These are phyloP conservation scores for Vanilla planifolia DNA, from an alignment of 106 monocot species.

Conservation along the genomic window DNA sequence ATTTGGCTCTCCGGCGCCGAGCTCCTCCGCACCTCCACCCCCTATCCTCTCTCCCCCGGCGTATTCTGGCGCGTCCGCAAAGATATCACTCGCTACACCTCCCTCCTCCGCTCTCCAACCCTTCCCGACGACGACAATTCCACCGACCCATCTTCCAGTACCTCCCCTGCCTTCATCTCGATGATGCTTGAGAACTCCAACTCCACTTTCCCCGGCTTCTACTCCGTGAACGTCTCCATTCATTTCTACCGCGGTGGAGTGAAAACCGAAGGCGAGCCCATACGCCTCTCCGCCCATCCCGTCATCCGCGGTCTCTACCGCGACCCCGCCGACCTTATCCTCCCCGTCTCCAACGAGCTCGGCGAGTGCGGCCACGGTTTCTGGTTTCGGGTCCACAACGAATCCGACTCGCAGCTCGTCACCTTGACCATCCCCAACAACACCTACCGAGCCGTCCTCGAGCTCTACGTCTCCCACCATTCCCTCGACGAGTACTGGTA, in stretches of 20 bases:
- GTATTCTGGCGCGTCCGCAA: constrained; percentile 15
- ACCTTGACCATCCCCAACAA: constrained; percentile 18
- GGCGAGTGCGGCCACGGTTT: constrained; percentile 19
- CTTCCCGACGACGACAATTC: not conserved
- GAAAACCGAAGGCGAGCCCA: not conserved
- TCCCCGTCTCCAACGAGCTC: constrained; percentile 24
- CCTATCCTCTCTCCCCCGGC: constrained; percentile 11
- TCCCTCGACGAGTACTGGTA: constrained; percentile 15
- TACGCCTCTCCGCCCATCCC: constrained; percentile 6
- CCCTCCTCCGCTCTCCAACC: constrained; percentile 6
- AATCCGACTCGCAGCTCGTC: constrained; percentile 7
- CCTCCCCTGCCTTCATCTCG: constrained; percentile 11
- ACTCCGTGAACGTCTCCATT: constrained; percentile 45
- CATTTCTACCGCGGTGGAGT: constrained; percentile 32
- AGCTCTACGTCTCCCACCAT: constrained; percentile 24
- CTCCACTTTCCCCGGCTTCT: constrained; percentile 44
- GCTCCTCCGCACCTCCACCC: constrained; percentile 13
- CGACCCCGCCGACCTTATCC: constrained; percentile 35
- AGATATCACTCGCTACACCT: constrained; percentile 16
- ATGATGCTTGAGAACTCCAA: constrained; percentile 51
- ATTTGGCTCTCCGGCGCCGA: constrained; percentile 6
- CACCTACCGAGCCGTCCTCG: constrained; percentile 27
- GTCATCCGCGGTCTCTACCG: constrained; percentile 6
- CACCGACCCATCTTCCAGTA: not conserved
- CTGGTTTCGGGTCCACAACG: constrained; percentile 35